Percentiles rank a stretch among this genome's conserved stretches.
Evolutionary conservation across 1,284 basidiomycete species (phyloP).

Genomic region (Ustilago bromivora): DNA sequence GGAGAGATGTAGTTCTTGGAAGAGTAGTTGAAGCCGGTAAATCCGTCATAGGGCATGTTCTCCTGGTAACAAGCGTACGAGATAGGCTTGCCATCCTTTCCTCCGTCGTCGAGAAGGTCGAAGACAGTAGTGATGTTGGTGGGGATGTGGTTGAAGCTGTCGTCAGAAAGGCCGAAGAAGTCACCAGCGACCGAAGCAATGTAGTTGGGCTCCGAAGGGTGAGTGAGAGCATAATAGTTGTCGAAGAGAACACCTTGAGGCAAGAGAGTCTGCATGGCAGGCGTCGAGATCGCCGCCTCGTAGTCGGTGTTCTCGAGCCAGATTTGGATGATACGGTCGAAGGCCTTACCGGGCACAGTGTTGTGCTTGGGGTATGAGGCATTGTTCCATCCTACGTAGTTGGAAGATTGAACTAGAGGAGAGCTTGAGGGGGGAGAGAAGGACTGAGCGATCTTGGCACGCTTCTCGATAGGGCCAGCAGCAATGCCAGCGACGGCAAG

Average conservation of each 20-base stretch:
- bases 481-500: conserved; percentile 64
- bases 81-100: conserved; percentile 69
- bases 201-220: conserved; percentile 76
- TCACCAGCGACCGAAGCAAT: conserved; percentile 72
- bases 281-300: conserved; percentile 63
- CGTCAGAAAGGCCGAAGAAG: conserved; percentile 75
- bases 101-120: conserved; percentile 76
- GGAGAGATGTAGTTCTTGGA: conserved; percentile 73
- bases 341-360: conserved; percentile 72
- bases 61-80: conserved; percentile 71
- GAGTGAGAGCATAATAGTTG: conserved; percentile 75
- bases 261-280: conserved; percentile 73
- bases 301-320: conserved; percentile 78
- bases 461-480: conserved; percentile 48
- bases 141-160: conserved; percentile 71
- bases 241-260: conserved; percentile 72
- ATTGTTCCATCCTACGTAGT: conserved; percentile 72
- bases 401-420: conserved; percentile 68
- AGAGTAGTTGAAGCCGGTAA: conserved; percentile 71
- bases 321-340: conserved; percentile 74
- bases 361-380: conserved; percentile 70
- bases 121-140: conserved; percentile 75
- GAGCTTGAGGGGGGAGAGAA: conserved; percentile 71
- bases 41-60: conserved; percentile 76
- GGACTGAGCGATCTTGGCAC: conserved; percentile 63